phyloP scores from a whole-genome alignment of 2,329 filamentous ascomycete species.

The Exophiala sp. region DNA sequence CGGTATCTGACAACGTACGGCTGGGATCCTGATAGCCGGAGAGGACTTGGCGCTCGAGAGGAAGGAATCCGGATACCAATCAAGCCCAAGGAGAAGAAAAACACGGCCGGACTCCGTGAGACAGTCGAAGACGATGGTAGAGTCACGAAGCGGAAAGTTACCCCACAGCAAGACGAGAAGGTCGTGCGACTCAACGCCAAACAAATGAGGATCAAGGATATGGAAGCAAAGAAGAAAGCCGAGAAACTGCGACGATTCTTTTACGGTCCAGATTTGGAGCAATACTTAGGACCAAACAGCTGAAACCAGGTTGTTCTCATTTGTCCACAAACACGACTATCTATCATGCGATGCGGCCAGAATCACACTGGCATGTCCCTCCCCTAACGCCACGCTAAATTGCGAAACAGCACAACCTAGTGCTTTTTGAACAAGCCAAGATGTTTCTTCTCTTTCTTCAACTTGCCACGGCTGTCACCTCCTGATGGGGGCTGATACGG shows the following conservation, averaged over 20 bases:
- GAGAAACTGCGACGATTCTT: constrained; percentile 65
- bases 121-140: constrained; percentile 27
- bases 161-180: constrained; percentile 30
- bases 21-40: constrained; percentile 56
- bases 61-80: constrained; percentile 72
- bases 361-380: neutral
- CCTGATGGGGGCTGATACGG: constrained; percentile 19
- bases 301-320: constrained; percentile 3
- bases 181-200: constrained; percentile 60
- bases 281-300: constrained; percentile 54
- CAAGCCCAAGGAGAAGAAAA: constrained; percentile 64
- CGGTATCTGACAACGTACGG: constrained; percentile 53
- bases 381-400: constrained; percentile 25
- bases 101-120: constrained; percentile 67
- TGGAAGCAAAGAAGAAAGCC: constrained; percentile 56
- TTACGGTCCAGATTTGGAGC: constrained; percentile 69
- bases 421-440: constrained; percentile 33
- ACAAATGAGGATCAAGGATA: constrained; percentile 57
- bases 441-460: constrained; percentile 58
- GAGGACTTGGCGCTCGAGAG: constrained; percentile 64
- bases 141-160: constrained; percentile 35
- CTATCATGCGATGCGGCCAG: neutral
- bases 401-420: constrained; percentile 7
- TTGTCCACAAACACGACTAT: neutral
- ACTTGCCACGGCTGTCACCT: constrained; percentile 28